phyloP scores from a whole-genome alignment of 164 flowering plant genomes.

The Dillenia suffruticosa region DNA sequence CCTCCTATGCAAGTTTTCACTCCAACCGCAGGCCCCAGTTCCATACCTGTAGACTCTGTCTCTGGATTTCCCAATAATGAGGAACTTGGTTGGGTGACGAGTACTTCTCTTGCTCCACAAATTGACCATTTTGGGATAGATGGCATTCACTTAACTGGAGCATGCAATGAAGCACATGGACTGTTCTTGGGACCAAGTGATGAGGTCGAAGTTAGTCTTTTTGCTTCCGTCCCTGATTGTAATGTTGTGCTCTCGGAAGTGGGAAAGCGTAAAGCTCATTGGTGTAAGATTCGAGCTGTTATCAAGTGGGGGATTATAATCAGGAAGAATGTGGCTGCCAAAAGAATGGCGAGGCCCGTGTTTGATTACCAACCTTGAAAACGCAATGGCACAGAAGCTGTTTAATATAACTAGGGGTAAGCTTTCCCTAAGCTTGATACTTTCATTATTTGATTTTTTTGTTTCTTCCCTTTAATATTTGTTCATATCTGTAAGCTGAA shows the following conservation, averaged over 20 bases:
- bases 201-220: constrained; percentile 9
- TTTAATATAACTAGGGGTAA: too few species aligned
- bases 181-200: constrained; percentile 12
- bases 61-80: constrained; percentile 5
- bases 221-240: constrained; percentile 14
- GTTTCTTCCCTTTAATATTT: too few species aligned
- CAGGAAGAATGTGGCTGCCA: constrained; percentile 32
- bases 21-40: constrained; percentile 16
- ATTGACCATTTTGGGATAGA: constrained; percentile 11
- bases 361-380: not conserved
- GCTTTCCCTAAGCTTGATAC: too few species aligned
- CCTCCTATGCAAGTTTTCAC: constrained; percentile 10
- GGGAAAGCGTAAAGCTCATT: constrained; percentile 25
- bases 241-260: constrained; percentile 16
- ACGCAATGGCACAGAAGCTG: too few species aligned
- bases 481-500: too few species aligned
- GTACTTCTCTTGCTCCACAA: constrained; percentile 9
- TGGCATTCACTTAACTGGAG: constrained; percentile 9
- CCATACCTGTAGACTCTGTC: constrained; percentile 6
- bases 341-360: constrained; percentile 17
- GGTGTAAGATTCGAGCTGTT: constrained; percentile 54
- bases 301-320: constrained; percentile 35
- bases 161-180: constrained; percentile 25
- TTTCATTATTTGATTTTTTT: too few species aligned
- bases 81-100: constrained; percentile 20